These are phyloP conservation scores for Psidium friedrichsthalianum DNA, from an alignment of 345 rosid species.

Conservation along the genomic window DNA sequence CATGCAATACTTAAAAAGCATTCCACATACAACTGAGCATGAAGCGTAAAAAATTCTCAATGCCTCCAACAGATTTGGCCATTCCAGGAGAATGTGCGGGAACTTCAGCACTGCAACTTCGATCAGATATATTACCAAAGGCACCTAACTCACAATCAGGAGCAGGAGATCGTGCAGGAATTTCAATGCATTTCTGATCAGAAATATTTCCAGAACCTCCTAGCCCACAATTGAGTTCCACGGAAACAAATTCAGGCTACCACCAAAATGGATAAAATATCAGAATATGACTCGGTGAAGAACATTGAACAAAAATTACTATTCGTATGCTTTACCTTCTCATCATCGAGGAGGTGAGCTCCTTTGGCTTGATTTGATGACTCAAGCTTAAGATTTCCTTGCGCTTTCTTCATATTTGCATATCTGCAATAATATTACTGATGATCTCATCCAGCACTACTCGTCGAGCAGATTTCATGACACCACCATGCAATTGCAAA, in stretches of 20 bases:
- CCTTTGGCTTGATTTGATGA: slow-evolving; percentile 21
- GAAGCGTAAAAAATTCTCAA: slow-evolving; percentile 60
- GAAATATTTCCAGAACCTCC: neutral
- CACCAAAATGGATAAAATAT: slow-evolving; percentile 8
- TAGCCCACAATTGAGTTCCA: neutral
- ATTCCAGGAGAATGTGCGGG: slow-evolving; percentile 4
- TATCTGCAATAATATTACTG: slow-evolving; percentile 46
- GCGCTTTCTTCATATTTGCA: slow-evolving; percentile 31
- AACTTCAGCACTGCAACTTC: slow-evolving; percentile 6
- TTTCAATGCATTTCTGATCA: neutral
- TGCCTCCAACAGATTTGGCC: slow-evolving; percentile 63
- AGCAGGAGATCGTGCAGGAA: neutral
- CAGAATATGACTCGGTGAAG: neutral
- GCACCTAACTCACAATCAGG: neutral
- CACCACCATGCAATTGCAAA: slow-evolving; percentile 64
- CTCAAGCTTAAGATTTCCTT: slow-evolving; percentile 28
- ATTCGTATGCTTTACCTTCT: slow-evolving; percentile 9
- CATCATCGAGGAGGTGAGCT: slow-evolving; percentile 11
- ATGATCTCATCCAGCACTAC: slow-evolving; percentile 80
- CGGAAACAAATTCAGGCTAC: slow-evolving; percentile 33
- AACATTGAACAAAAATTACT: neutral
- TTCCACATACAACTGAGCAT: slow-evolving; percentile 39
- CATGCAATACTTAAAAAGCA: slow-evolving; percentile 59
- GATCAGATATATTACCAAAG: slow-evolving; percentile 5
- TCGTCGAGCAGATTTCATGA: slow-evolving; percentile 73